phyloP scores from a whole-genome alignment of 1,284 basidiomycete genomes.

The Neolentinus lepideus region DNA sequence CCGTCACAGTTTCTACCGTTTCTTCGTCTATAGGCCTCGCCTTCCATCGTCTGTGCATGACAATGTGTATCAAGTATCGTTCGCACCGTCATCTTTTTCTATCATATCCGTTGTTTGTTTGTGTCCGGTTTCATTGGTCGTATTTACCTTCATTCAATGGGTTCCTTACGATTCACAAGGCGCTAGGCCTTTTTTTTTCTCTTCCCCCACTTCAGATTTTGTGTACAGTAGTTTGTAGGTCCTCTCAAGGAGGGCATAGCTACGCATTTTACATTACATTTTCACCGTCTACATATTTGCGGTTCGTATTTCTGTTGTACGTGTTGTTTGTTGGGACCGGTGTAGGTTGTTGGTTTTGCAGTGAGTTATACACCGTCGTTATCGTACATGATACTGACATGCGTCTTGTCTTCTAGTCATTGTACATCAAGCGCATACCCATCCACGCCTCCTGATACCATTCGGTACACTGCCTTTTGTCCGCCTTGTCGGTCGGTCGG shows the following conservation, averaged over 20 bases:
- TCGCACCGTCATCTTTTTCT: conserved; percentile 1
- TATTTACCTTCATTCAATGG: neutral
- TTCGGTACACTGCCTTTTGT: neutral
- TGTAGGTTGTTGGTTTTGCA: neutral
- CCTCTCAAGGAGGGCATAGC: neutral
- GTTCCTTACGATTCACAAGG: neutral
- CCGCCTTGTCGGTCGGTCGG: neutral
- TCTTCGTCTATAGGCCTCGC: neutral
- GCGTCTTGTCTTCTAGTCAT: neutral
- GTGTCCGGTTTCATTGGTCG: neutral
- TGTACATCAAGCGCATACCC: conserved; percentile 1
- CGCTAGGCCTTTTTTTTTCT: neutral
- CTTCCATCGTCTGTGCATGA: neutral
- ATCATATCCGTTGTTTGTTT: neutral
- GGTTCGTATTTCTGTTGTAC: neutral
- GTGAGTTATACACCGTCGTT: neutral
- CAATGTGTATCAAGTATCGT: conserved; percentile 4
- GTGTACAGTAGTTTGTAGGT: neutral
- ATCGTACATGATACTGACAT: neutral
- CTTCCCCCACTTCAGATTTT: neutral
- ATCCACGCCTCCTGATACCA: conserved; percentile 1
- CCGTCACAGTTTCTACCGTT: neutral
- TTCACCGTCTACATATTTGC: neutral
- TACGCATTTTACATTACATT: neutral
- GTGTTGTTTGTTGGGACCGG: neutral